Percentiles rank a stretch among this genome's conserved stretches.
Evolutionary conservation across 1,284 basidiomycete species (phyloP).

Genomic region (Boletus semigastroideus): DNA sequence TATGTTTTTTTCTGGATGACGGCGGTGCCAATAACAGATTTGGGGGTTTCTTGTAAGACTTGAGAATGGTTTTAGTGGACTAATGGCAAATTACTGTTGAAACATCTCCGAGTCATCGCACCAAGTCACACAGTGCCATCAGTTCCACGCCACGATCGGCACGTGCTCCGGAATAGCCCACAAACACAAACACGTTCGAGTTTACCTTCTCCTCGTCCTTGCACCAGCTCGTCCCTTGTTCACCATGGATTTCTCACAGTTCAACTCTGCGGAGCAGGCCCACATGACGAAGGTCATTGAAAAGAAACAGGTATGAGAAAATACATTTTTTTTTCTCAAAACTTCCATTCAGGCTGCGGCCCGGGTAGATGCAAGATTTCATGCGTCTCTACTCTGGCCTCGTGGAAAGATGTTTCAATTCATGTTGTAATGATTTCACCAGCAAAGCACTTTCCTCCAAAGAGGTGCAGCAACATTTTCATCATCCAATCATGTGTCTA

Average conservation of each 20-base stretch:
- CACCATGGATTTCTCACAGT: slow-evolving; percentile 84
- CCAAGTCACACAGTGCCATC: background rate
- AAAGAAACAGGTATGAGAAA: slow-evolving; percentile 79
- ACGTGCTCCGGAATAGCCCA: slow-evolving; percentile 18
- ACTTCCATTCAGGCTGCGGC: background rate
- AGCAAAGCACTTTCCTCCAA: slow-evolving; percentile 91
- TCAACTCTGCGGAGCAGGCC: slow-evolving; percentile 85
- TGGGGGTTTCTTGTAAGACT: background rate
- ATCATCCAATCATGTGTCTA: slow-evolving; percentile 4
- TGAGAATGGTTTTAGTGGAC: background rate
- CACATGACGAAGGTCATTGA: slow-evolving; percentile 90
- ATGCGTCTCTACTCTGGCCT: slow-evolving; percentile 94
- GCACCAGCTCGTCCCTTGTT: slow-evolving; percentile 8
- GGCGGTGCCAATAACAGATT: slow-evolving; percentile 11
- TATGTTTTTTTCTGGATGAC: slow-evolving; percentile 1
- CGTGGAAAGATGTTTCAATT: slow-evolving; percentile 93
- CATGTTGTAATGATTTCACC: slow-evolving; percentile 96
- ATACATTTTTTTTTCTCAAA: background rate
- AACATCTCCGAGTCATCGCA: background rate
- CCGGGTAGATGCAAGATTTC: slow-evolving; percentile 93
- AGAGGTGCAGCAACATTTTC: slow-evolving; percentile 63
- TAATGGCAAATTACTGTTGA: background rate
- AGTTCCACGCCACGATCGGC: slow-evolving; percentile 15
- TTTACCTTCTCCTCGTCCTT: background rate
- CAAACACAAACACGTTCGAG: background rate